Evolutionary conservation across 345 rosid genomes (phyloP).

Genomic region (Boechera retrofracta): DNA sequence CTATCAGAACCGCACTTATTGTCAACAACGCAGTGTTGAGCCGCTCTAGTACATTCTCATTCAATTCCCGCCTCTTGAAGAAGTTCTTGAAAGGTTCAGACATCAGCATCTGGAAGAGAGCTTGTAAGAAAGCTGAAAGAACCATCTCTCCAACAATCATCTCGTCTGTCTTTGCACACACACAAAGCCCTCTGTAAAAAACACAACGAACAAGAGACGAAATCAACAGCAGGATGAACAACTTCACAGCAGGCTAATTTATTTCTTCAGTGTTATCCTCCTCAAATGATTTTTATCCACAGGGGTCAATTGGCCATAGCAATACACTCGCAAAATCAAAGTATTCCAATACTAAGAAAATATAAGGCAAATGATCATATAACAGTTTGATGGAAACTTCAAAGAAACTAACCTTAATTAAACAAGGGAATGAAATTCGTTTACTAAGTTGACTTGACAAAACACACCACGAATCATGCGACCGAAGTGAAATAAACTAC

Average conservation of each 20-base stretch:
- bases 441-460: conserved; percentile 21
- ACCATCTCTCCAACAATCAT: conserved; percentile 10
- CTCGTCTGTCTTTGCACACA: conserved; percentile 20
- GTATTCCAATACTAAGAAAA: neutral
- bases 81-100: conserved; percentile 26
- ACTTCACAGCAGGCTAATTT: neutral
- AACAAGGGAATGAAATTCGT: neutral
- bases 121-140: conserved; percentile 42
- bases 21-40: conserved; percentile 39
- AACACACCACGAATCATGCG: conserved; percentile 25
- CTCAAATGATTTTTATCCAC: neutral
- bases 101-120: conserved; percentile 41
- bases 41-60: conserved; percentile 40
- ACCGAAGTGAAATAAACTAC: conserved; percentile 33
- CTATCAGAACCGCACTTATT: conserved; percentile 44
- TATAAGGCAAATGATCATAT: neutral
- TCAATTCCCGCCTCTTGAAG: conserved; percentile 36
- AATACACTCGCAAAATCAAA: conserved; percentile 11
- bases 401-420: conserved; percentile 21
- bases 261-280: neutral
- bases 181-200: conserved; percentile 2
- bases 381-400: conserved; percentile 1
- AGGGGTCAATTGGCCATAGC: neutral
- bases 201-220: neutral
- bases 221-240: conserved; percentile 18